Evolutionary conservation across 1,284 basidiomycete genomes (phyloP).

Genomic region (Pseudozyma tsukubaensis): DNA sequence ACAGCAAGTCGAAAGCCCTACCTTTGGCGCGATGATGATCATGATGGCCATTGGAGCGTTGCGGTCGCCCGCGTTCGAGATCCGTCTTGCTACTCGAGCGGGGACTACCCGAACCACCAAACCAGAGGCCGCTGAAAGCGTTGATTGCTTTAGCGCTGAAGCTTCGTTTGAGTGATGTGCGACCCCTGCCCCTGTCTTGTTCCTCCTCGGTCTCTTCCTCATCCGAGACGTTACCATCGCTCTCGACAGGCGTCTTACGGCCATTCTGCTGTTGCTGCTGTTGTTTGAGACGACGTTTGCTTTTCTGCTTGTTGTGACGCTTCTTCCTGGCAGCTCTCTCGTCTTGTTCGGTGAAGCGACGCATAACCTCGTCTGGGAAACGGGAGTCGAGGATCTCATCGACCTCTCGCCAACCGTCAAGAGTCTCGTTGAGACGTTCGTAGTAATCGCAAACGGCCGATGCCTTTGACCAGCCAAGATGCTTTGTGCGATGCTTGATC

Average conservation of each 20-base stretch:
- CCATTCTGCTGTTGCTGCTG: constrained; percentile 6
- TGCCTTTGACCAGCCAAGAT: constrained; percentile 38
- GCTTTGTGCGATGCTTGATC: constrained; percentile 47
- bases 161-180: constrained; percentile 43
- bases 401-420: constrained; percentile 66
- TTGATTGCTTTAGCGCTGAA: constrained; percentile 52
- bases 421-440: constrained; percentile 59
- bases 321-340: constrained; percentile 17
- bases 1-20: constrained; percentile 30
- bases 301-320: constrained; percentile 21
- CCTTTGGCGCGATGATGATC: constrained; percentile 7
- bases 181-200: constrained; percentile 16
- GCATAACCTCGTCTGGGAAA: constrained; percentile 66
- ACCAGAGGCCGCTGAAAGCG: constrained; percentile 57
- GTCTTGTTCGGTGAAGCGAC: constrained; percentile 51
- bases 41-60: background rate
- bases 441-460: constrained; percentile 57
- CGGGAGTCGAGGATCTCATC: constrained; percentile 67
- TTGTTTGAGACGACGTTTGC: constrained; percentile 28
- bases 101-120: constrained; percentile 32
- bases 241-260: constrained; percentile 22
- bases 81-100: constrained; percentile 23
- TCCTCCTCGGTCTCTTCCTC: constrained; percentile 55
- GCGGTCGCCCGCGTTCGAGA: constrained; percentile 26
- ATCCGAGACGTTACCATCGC: constrained; percentile 55